Base-by-base conservation (phyloP, 352 stramenopile genomes). In the Pythium rhizo-oryzae region DNA sequence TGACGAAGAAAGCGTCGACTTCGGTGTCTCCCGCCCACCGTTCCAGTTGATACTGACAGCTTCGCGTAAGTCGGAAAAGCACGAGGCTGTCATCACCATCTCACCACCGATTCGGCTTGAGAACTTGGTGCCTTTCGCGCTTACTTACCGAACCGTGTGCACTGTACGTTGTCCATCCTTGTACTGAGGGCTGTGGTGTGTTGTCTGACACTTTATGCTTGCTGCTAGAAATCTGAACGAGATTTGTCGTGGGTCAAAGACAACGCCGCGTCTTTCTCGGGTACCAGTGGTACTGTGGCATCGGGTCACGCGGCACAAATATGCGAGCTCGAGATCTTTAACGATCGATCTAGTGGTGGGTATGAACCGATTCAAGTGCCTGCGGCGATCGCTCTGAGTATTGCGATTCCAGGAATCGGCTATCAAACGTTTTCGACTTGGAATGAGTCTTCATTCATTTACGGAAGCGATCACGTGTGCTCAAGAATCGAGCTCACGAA, bases 31-130 rank as follows among this genome's bases (percentile, higher is more conserved):
- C 16, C 47, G 88, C 1, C 82, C 85, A 28, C 84, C 85, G 21
- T 92, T 91, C 44, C 85, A 94, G 77, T 62, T 94, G 24, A 87
- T 94, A 52, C 35, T 94, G 46, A 92, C 85, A 4, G 82, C 76
- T 21, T 71, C 80, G 46, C 75, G 84, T 7, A 94, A 94, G 65
- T 92, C 85, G 0, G 84, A 94, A 52, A 84, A 85, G 25, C 83
- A 91, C 23, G 85, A 94, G 66, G 90, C 84, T 25, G 79, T 83
- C 41, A 86, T 94, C 56, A 84, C 80, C 4, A 70, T 95, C 33
- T 80, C 80, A 11, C 76, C 87, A 12, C 85, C 85, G 15, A 89
- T 94, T 44, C 70, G 84, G 33, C 46, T 94, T 18, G 87, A 94
- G 62, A 94, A 94, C 50, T 70, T 94, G 6, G 63, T 93, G 9